Conservation (phyloP, 352 stramenopile genomes). For the Phytophthora citricola region DNA sequence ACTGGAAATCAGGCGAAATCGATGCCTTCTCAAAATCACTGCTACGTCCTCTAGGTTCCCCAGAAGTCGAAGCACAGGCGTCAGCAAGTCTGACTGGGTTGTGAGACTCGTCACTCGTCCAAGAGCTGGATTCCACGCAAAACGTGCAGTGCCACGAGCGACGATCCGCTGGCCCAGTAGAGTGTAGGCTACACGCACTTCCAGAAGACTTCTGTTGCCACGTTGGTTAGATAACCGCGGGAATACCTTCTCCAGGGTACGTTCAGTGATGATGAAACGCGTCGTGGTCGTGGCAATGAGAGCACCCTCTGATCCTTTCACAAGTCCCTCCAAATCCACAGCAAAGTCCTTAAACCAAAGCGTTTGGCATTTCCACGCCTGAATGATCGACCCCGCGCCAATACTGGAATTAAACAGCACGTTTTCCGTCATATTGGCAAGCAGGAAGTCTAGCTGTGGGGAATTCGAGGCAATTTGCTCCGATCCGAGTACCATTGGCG, state of each 20-base stretch:
- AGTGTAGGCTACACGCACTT: not conserved
- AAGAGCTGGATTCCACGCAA: slow-evolving; percentile 1
- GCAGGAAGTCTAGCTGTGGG: slow-evolving; percentile 2
- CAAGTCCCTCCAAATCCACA: slow-evolving; percentile 3
- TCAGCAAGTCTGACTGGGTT: slow-evolving; percentile 2
- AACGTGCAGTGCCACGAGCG: not conserved
- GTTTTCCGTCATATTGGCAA: slow-evolving; percentile 5
- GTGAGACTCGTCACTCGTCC: slow-evolving; percentile 11
- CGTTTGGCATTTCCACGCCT: slow-evolving; percentile 1
- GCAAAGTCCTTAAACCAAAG: slow-evolving; percentile 5
- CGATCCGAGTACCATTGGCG: not conserved
- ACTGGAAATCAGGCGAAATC: slow-evolving; percentile 7
- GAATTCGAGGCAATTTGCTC: not conserved
- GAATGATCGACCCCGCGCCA: slow-evolving; percentile 1
- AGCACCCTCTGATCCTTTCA: not conserved
- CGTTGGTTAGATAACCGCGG: not conserved
- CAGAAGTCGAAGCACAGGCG: not conserved
- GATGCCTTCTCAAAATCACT: slow-evolving; percentile 7
- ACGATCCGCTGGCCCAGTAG: not conserved
- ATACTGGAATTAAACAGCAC: not conserved
- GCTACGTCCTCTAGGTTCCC: slow-evolving; percentile 1
- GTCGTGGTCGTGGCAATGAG: slow-evolving; percentile 11
- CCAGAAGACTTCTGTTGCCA: not conserved
- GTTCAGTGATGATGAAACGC: slow-evolving; percentile 10
- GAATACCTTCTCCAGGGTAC: slow-evolving; percentile 8